These are phyloP conservation scores for Fraxinus cuspidata DNA, from an alignment of 257 asterid species.

Conservation along the genomic window DNA sequence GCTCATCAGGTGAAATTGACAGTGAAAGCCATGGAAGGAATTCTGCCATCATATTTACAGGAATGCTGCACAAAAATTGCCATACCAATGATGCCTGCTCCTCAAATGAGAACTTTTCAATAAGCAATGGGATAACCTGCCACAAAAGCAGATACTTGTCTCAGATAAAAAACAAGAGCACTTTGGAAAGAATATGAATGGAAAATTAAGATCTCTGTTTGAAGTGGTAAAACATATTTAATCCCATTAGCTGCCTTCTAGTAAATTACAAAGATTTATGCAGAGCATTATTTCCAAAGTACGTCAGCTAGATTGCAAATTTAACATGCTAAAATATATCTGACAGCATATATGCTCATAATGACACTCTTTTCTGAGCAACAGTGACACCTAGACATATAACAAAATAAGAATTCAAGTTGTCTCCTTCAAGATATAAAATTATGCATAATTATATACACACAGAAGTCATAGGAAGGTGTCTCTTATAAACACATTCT, in stretches of 20 bases:
- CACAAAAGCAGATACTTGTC: conserved; percentile 19
- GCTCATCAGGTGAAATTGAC: conserved; percentile 80
- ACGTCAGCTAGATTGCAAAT: not conserved
- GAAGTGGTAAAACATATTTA: conserved; percentile 4
- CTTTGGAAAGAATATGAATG: conserved; percentile 11
- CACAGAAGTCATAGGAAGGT: not conserved
- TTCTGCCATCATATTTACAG: conserved; percentile 97
- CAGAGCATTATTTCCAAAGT: not conserved
- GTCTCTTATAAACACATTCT: not conserved
- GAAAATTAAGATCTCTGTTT: conserved; percentile 6
- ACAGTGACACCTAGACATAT: not conserved
- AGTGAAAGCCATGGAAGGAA: conserved; percentile 97
- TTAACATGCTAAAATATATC: conserved; percentile 8
- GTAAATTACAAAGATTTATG: not conserved
- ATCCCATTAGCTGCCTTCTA: not conserved
- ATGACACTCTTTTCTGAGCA: not conserved
- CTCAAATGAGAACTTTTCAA: conserved; percentile 84
- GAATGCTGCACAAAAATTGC: conserved; percentile 98
- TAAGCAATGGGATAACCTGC: conserved; percentile 87
- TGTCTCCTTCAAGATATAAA: not conserved
- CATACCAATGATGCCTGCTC: conserved; percentile 97
- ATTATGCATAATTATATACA: not conserved
- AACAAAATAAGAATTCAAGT: not conserved
- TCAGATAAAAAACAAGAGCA: conserved; percentile 10
- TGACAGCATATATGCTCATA: not conserved